Conservation (phyloP, 1,284 basidiomycete species). For the Schizophyllum amplum region DNA sequence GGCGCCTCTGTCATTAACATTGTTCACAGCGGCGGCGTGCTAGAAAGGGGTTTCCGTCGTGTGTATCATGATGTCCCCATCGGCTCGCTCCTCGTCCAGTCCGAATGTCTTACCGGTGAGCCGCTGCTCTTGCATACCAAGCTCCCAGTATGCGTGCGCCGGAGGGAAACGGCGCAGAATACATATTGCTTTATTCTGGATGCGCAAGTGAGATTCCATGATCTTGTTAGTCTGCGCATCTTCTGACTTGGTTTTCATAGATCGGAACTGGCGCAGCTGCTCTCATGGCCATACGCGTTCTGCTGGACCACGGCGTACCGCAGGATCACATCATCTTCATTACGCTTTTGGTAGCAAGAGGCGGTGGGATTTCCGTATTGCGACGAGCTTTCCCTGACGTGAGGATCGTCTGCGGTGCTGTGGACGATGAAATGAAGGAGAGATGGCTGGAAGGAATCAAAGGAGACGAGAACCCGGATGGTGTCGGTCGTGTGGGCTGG, state of each 20-base stretch:
- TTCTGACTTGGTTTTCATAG: no score
- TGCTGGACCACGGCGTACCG: conserved; percentile 91
- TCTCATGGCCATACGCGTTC: conserved; percentile 93
- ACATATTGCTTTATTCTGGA: conserved; percentile 90
- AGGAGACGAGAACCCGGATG: conserved; percentile 33
- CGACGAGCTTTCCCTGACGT: conserved; percentile 78
- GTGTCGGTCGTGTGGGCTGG: conserved; percentile 57
- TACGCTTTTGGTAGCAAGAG: conserved; percentile 79
- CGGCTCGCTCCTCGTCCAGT: conserved; percentile 88
- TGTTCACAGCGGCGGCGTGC: conserved; percentile 78
- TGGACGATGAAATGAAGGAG: conserved; percentile 70
- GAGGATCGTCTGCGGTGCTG: conserved; percentile 74
- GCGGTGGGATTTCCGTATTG: conserved; percentile 73
- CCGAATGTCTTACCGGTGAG: conserved; percentile 79
- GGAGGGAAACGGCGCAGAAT: conserved; percentile 52
- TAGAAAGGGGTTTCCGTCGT: conserved; percentile 85
- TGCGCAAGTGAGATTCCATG: conserved; percentile 59
- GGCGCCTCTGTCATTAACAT: conserved; percentile 8
- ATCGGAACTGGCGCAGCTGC: conserved; percentile 94
- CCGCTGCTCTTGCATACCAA: conserved; percentile 80
- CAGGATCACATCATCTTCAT: conserved; percentile 83
- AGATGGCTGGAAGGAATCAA: conserved; percentile 54
- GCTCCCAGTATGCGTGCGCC: conserved; percentile 69
- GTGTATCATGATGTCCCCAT: conserved; percentile 85
- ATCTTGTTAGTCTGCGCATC: neutral